Percentiles rank a stretch among this genome's conserved stretches.
Conservation (phyloP, 176 grass and related monocot genomes). For the Hordeum vulgare region MorexV3_pseudomolecules_assembly NC_058523.1:113188235-113188734, state of each 20-base stretch:
- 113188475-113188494: background rate
- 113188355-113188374: background rate
- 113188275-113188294: background rate
- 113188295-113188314: background rate
- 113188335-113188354: background rate
- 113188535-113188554: background rate
- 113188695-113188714: background rate
- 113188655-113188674: background rate
- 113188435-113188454: background rate
- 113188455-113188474: background rate
- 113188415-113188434: background rate
- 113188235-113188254: background rate
- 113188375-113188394: background rate
- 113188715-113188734: no score
- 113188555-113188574: background rate
- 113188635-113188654: background rate
- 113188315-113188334: background rate
- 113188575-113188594: slow-evolving; percentile 1
- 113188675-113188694: background rate
- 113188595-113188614: background rate
- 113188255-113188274: background rate
- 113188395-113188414: background rate
- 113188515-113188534: background rate
- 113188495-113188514: background rate
- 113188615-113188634: background rate